These are phyloP conservation scores for Neurospora sp. DNA, from an alignment of 2,329 filamentous ascomycete species.

Conservation along the genomic window DNA sequence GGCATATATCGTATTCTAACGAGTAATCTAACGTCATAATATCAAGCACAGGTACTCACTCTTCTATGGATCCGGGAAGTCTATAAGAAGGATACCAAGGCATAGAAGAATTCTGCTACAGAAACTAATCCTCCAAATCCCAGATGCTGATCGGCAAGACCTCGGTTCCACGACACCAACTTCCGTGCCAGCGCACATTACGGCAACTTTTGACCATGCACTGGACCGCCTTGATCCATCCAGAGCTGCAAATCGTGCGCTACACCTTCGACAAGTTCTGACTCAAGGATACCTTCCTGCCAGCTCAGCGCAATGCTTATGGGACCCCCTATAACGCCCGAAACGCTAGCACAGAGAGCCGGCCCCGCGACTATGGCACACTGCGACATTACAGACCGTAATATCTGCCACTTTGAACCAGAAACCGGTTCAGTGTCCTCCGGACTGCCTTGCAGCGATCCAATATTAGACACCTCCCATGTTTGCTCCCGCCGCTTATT, in stretches of 20 bases:
- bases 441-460: constrained; percentile 23
- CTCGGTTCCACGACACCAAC: not conserved
- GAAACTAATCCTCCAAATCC: not conserved
- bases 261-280: constrained; percentile 27
- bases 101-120: not conserved
- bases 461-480: constrained; percentile 46
- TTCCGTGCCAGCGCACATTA: not conserved
- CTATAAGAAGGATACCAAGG: not conserved
- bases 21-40: not conserved
- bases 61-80: not conserved
- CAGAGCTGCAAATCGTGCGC: constrained; percentile 26
- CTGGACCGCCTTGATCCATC: constrained; percentile 10
- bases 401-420: constrained; percentile 24
- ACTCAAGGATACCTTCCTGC: constrained; percentile 35
- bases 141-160: not conserved
- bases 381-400: constrained; percentile 40
- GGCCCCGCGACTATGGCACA: constrained; percentile 33
- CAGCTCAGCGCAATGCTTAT: constrained; percentile 36
- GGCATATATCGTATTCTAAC: not conserved
- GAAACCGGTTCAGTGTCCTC: constrained; percentile 5
- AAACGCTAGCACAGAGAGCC: constrained; percentile 35
- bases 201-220: not conserved
- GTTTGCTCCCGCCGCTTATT: constrained; percentile 31
- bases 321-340: constrained; percentile 31
- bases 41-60: not conserved